Conservation (phyloP, 441 rosid genomes). For the Dalechampia spathulata region DNA sequence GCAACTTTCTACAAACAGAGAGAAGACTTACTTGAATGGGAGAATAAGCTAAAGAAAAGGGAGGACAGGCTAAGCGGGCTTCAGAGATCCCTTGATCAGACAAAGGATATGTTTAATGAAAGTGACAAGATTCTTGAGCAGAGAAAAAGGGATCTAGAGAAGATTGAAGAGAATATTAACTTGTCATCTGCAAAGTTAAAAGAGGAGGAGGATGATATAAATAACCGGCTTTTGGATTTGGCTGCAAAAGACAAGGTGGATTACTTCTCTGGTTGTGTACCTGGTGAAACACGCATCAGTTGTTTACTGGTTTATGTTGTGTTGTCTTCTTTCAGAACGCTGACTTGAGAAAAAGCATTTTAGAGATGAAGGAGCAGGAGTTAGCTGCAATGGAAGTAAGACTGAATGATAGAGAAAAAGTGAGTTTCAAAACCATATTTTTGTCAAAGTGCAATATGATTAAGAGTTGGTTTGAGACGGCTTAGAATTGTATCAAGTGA, state of each 20-base stretch:
- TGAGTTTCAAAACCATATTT: conserved; percentile 24
- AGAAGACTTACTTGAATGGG: conserved; percentile 76
- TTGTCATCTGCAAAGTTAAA: conserved; percentile 39
- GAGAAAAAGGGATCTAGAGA: conserved; percentile 50
- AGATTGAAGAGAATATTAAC: conserved; percentile 43
- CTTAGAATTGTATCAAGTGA: no score
- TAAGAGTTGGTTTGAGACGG: no score
- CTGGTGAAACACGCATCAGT: conserved; percentile 1
- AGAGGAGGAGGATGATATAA: conserved; percentile 46
- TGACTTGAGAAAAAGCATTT: conserved; percentile 29
- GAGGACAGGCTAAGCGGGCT: conserved; percentile 50
- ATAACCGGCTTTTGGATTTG: conserved; percentile 43
- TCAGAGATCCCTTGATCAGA: conserved; percentile 40
- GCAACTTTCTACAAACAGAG: conserved; percentile 59
- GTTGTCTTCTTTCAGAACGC: conserved; percentile 37
- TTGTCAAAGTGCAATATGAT: no score
- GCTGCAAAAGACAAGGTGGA: conserved; percentile 57
- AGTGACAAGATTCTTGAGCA: conserved; percentile 37
- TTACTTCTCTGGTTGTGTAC: no score
- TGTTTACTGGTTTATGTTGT: background rate
- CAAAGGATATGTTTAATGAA: conserved; percentile 50
- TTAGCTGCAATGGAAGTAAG: conserved; percentile 52
- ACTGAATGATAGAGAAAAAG: conserved; percentile 61
- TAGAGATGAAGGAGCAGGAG: conserved; percentile 51
- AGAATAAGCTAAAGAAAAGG: conserved; percentile 39